Evolutionary conservation across 805 yeast species (phyloP).

Genomic region (Cyberlindnera samutprakarnensis): DNA sequence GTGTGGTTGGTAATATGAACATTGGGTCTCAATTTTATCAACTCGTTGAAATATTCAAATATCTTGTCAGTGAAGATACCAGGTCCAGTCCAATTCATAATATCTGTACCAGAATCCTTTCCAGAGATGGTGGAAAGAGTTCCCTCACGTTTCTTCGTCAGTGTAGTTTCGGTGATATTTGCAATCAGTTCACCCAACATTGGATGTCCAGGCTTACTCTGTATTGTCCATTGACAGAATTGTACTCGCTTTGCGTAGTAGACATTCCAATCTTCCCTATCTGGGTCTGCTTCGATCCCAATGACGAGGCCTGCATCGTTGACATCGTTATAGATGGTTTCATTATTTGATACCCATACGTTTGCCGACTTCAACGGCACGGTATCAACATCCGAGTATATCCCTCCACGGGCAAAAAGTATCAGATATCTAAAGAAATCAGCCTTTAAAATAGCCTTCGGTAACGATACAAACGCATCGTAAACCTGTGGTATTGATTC

Average conservation of each 20-base stretch:
- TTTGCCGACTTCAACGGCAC: constrained; percentile 61
- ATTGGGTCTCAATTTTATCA: constrained; percentile 2
- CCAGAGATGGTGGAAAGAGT: constrained; percentile 41
- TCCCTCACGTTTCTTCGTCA: constrained; percentile 43
- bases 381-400: constrained; percentile 90
- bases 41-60: constrained; percentile 68
- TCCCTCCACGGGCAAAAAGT: constrained; percentile 85
- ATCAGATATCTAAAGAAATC: constrained; percentile 90
- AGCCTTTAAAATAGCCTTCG: constrained; percentile 77
- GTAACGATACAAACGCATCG: constrained; percentile 69
- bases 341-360: constrained; percentile 60
- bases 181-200: constrained; percentile 73
- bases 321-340: constrained; percentile 10
- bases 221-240: constrained; percentile 96
- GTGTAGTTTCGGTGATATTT: constrained; percentile 68
- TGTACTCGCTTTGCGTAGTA: constrained; percentile 93
- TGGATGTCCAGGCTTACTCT: constrained; percentile 88
- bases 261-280: constrained; percentile 85
- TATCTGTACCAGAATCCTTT: constrained; percentile 62
- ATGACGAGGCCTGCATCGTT: constrained; percentile 65
- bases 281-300: constrained; percentile 97
- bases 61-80: constrained; percentile 88
- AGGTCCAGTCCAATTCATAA: constrained; percentile 96
- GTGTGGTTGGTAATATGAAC: constrained; percentile 12
- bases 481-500: constrained; percentile 60